A percentile compares a stretch with the other conserved stretches of the same genome.
phyloP scores from a whole-genome alignment of 176 grass and related monocot genomes.

The Zoysia japonica region DNA sequence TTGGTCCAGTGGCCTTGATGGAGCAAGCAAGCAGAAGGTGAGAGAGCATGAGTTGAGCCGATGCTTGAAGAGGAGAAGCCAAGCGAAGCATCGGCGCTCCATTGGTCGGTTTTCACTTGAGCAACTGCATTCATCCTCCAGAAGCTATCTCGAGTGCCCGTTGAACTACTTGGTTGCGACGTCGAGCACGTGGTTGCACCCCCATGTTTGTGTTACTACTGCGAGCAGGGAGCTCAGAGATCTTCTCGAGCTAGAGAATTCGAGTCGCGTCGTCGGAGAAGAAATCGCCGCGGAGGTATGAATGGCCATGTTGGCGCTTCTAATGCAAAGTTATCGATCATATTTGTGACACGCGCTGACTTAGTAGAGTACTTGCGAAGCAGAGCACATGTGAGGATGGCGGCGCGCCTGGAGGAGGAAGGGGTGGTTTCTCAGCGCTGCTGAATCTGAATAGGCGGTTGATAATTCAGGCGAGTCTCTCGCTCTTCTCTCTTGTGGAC shows the following conservation, averaged over 20 bases:
- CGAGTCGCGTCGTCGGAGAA: background rate
- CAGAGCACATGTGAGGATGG: background rate
- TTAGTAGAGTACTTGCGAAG: slow-evolving; percentile 16
- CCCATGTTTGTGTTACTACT: slow-evolving; percentile 43
- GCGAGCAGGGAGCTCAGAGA: slow-evolving; percentile 39
- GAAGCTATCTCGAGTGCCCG: slow-evolving; percentile 10
- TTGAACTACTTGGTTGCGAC: background rate
- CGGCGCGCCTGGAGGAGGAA: background rate
- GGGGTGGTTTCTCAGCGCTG: background rate
- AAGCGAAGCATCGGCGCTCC: slow-evolving; percentile 10
- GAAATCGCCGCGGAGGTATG: slow-evolving; percentile 3
- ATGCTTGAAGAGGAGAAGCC: slow-evolving; percentile 1
- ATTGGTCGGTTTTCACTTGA: background rate
- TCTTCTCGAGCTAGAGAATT: background rate
- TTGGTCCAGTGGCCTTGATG: background rate
- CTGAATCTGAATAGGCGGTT: slow-evolving; percentile 37
- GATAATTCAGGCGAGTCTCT: slow-evolving; percentile 41
- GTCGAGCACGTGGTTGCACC: slow-evolving; percentile 39
- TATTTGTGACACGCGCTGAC: background rate
- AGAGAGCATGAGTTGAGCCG: slow-evolving; percentile 12
- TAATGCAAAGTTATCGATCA: background rate
- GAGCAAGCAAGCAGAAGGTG: background rate
- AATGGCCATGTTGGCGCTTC: background rate
- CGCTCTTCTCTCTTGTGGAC: no score
- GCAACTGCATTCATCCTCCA: background rate